These are phyloP conservation scores for Trypanosoma congolense DNA, from an alignment of 208 protist species.

Conservation along the genomic window DNA sequence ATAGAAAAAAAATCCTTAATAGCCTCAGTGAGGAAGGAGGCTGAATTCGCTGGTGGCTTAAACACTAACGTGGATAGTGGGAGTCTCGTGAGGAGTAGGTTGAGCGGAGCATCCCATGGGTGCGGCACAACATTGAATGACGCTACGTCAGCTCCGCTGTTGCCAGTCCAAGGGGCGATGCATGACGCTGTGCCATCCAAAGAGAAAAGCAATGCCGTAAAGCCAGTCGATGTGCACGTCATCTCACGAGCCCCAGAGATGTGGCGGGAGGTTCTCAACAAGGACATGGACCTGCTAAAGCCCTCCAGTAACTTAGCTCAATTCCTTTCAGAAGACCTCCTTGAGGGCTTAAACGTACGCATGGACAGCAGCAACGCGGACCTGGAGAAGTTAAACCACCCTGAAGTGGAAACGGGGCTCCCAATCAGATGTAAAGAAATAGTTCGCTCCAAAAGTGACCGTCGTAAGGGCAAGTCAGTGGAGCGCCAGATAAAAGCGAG, in stretches of 20 bases:
- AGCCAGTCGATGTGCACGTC: slow-evolving; percentile 19
- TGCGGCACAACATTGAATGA: no score
- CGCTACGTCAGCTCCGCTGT: background rate
- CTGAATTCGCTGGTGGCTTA: no score
- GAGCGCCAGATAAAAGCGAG: background rate
- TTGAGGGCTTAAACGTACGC: background rate
- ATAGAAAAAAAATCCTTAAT: background rate
- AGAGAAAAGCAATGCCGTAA: background rate
- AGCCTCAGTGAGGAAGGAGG: background rate
- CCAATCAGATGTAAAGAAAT: slow-evolving; percentile 12
- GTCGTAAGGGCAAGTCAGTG: background rate
- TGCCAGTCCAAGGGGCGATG: background rate
- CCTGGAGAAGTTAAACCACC: background rate
- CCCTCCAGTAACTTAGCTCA: background rate
- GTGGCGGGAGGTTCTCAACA: slow-evolving; percentile 17
- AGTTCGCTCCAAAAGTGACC: background rate
- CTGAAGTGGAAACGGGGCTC: background rate
- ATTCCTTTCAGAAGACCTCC: background rate
- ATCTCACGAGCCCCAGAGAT: slow-evolving; percentile 12
- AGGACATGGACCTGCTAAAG: background rate
- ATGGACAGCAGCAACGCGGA: background rate
- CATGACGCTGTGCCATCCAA: background rate
- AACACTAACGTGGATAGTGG: no score
- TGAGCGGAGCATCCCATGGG: no score
- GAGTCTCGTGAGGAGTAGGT: no score